Base-by-base conservation (phyloP, 805 yeast genomes). In the Kluyveromyces dobzhanskii region DNA sequence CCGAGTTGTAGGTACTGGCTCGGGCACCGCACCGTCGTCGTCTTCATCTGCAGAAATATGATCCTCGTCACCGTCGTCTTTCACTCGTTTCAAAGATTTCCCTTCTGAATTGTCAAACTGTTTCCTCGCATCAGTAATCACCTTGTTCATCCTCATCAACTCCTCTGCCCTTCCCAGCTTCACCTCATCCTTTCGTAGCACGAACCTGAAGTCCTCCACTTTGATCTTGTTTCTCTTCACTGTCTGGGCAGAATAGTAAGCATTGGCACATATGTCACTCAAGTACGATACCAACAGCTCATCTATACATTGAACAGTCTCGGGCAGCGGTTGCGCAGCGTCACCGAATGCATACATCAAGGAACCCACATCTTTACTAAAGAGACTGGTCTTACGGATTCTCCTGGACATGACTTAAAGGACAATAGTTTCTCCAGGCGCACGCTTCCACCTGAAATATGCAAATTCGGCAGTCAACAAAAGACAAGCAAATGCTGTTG, bases 291-390 rank as follows among this genome's bases (percentile, higher is more conserved):
- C 73, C 8, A 82, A 68, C 4, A 80, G 66, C 45, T 82, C 90
- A 48, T 82, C 90, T 24, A 82, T 53, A 3, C 75, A 73, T 25
- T 77, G 76, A 1, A 78, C 75, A 0, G 85, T 77, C 41, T 80
- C 85, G 10, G 73, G 69, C 32, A 75, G 65, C 1, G 90, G 90
- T 32, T 76, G 69, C n/a, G 73, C 61, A 2, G 73, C 79, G 51
- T 82, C 90, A 1, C 90, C 90, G 55, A 71, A 80, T 0, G 87
- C 87, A 47, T 75, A 82, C 40, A 82, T 57, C 35, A 82, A 56
- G 0, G 82, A 69, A 46, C 74, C 71, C 24, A 79, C 62, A 44
- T 75, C 78, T 32, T 65, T 67, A 4, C 73, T 56, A 49, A 73
- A 73, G 11, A 69, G 50, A 45, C 66, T 66, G 1, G 70, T 56